Evolutionary conservation across 1,139 yeast species (phyloP).

Genomic region (Chernovozyma sophiae-reginae): DNA sequence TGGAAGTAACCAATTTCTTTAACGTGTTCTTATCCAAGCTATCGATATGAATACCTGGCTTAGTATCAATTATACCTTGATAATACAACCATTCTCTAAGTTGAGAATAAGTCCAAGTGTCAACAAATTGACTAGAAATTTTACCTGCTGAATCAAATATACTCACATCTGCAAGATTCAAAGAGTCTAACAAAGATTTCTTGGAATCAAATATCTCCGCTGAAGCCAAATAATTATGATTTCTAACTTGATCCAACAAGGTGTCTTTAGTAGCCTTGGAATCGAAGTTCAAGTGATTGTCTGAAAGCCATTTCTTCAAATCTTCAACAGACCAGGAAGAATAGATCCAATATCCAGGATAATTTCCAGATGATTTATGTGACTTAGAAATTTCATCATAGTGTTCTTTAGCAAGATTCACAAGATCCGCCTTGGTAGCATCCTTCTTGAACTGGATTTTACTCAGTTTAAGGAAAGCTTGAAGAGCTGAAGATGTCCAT

Average conservation of each 20-base stretch:
- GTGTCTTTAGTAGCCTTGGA: slow-evolving; percentile 36
- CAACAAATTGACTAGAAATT: slow-evolving; percentile 42
- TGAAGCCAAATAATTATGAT: slow-evolving; percentile 38
- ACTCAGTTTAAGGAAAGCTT: slow-evolving; percentile 30
- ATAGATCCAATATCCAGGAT: slow-evolving; percentile 51
- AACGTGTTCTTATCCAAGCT: slow-evolving; percentile 17
- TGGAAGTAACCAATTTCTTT: slow-evolving; percentile 14
- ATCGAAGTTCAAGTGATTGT: slow-evolving; percentile 37
- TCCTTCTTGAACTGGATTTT: slow-evolving; percentile 26
- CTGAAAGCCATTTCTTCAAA: slow-evolving; percentile 43
- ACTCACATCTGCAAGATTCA: slow-evolving; percentile 27
- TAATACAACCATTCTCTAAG: slow-evolving; percentile 28
- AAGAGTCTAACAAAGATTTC: slow-evolving; percentile 32
- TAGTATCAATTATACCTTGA: slow-evolving; percentile 23
- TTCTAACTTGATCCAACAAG: slow-evolving; percentile 38
- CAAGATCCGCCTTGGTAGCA: slow-evolving; percentile 29
- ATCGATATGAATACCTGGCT: slow-evolving; percentile 19
- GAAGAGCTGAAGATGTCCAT: slow-evolving; percentile 40
- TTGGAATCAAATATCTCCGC: slow-evolving; percentile 30
- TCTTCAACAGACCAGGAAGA: slow-evolving; percentile 42
- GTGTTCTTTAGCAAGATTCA: slow-evolving; percentile 31
- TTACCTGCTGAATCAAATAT: slow-evolving; percentile 38
- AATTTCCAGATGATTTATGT: slow-evolving; percentile 37
- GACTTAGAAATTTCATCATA: slow-evolving; percentile 33
- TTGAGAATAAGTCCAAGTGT: slow-evolving; percentile 32